These are phyloP conservation scores for Ambrosiella beaveri DNA, from an alignment of 2,329 filamentous ascomycete species.

Conservation along the genomic window DNA sequence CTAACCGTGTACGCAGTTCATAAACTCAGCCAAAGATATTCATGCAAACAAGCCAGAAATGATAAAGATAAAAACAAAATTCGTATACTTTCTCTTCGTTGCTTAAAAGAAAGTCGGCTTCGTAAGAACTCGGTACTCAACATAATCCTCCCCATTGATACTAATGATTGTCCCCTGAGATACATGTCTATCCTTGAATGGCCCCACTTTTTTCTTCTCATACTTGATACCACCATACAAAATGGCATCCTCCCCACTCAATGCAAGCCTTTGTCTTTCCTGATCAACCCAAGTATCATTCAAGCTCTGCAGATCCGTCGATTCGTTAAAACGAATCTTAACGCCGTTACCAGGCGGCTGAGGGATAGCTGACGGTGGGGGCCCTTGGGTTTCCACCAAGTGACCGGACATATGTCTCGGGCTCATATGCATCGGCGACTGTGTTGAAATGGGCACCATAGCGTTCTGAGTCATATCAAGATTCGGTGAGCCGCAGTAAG, in stretches of 20 bases:
- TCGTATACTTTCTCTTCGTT: background rate
- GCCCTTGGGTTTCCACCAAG: background rate
- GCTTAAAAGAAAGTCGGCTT: constrained; percentile 42
- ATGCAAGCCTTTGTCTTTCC: background rate
- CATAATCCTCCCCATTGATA: constrained; percentile 50
- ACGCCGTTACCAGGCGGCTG: background rate
- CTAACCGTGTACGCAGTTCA: no score
- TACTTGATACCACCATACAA: constrained; percentile 44
- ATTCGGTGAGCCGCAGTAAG: no score
- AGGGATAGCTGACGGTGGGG: background rate
- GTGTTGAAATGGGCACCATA: background rate
- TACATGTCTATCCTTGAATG: constrained; percentile 46
- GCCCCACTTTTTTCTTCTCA: constrained; percentile 41
- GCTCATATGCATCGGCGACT: background rate
- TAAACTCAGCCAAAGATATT: background rate
- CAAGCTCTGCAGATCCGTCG: background rate
- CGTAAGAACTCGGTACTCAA: constrained; percentile 47
- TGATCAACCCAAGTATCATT: constrained; percentile 4
- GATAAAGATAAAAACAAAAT: background rate
- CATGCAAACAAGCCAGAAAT: background rate
- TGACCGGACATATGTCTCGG: background rate
- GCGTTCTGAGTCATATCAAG: no score
- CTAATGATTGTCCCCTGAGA: constrained; percentile 43
- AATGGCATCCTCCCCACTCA: constrained; percentile 32
- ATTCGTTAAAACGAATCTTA: background rate